These are phyloP conservation scores for Podospora sp. DNA, from an alignment of 495 filamentous ascomycete genomes.

Conservation along the genomic window DNA sequence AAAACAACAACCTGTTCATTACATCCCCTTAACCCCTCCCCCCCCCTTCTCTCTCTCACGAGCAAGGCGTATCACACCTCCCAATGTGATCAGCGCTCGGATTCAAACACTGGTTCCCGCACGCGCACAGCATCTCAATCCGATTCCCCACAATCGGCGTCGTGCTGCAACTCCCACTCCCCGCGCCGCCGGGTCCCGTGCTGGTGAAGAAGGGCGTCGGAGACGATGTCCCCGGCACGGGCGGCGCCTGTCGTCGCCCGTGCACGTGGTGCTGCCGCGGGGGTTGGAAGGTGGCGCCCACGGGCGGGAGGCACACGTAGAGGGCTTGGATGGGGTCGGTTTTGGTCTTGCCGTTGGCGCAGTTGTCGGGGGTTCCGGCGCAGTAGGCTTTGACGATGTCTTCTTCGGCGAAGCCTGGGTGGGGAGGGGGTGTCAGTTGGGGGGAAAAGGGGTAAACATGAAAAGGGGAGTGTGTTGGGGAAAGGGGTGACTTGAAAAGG, in stretches of 20 bases:
- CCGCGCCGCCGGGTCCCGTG: conserved; percentile 12
- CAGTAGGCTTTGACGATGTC: conserved; percentile 49
- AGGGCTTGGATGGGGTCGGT: conserved; percentile 44
- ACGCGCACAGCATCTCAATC: conserved; percentile 45
- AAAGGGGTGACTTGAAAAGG: not conserved
- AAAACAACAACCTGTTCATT: not conserved
- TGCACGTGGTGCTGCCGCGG: conserved; percentile 24
- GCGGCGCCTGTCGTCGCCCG: not conserved
- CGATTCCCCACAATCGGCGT: conserved; percentile 28
- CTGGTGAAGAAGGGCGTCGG: conserved; percentile 8
- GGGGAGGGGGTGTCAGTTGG: conserved; percentile 7
- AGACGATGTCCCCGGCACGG: not conserved
- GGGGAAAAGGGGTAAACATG: not conserved
- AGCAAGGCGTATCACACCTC: conserved; percentile 34
- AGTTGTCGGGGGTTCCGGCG: conserved; percentile 40
- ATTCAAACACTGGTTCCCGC: conserved; percentile 44
- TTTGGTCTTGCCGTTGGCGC: conserved; percentile 40
- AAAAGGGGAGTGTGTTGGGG: not conserved
- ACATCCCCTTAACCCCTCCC: not conserved
- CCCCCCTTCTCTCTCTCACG: not conserved
- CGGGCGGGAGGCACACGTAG: conserved; percentile 42
- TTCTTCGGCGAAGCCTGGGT: conserved; percentile 39
- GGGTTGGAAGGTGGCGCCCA: conserved; percentile 21
- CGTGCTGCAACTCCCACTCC: conserved; percentile 12
- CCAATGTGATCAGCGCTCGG: conserved; percentile 34